Evolutionary conservation across 2,329 filamentous ascomycete species (phyloP), one percentile per base, ranked within the genome.

Genomic region (Cladophialophora immunda): DNA sequence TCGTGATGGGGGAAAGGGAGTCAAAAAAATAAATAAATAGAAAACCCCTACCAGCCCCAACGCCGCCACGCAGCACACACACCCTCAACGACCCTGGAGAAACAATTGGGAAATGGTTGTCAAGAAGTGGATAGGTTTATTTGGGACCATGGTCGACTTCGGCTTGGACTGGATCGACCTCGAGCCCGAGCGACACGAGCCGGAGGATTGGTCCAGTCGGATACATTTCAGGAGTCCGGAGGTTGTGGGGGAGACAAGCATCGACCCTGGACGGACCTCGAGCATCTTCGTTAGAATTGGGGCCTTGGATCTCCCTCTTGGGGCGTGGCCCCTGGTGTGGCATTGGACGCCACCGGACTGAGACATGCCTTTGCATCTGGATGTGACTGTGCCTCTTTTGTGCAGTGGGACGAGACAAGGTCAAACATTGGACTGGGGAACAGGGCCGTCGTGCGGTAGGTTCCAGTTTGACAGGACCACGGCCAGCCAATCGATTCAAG

Each of bases 161-260:
- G 22, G 22, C 9, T 47, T 8, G 41, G 41, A 2, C n/a, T 50
- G 45, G 4, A 50, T 22, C 19, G 30, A 38, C 41, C 45, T 19
- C 27, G 27, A 32, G 17, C n/a, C 30, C 54, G 19, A n/a, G 30
- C 5, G 27, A 34, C 29, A 15, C 25, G 30, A 29, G 34, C n/a
- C n/a, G 53, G 13, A 29, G 25, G n/a, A 29, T 47, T 38, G 61
- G 32, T 57, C 54, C 61, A 57, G 32, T 57, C 60, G 60, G 60
- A 47, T 55, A 19, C 15, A 41, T n/a, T 15, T 22, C 34, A 64
- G 36, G 55, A 64, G 54, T 64, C 61, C 54, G 61, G 61, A 64
- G 61, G 50, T 38, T 63, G 60, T 63, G 60, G 60, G 30, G 60
- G 27, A 41, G 36, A 50, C 47, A n/a, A 38, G 60, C 60, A 62